These are phyloP conservation scores for Inonotus hispidus DNA, from an alignment of 1,284 basidiomycete genomes.

Conservation along the genomic window DNA sequence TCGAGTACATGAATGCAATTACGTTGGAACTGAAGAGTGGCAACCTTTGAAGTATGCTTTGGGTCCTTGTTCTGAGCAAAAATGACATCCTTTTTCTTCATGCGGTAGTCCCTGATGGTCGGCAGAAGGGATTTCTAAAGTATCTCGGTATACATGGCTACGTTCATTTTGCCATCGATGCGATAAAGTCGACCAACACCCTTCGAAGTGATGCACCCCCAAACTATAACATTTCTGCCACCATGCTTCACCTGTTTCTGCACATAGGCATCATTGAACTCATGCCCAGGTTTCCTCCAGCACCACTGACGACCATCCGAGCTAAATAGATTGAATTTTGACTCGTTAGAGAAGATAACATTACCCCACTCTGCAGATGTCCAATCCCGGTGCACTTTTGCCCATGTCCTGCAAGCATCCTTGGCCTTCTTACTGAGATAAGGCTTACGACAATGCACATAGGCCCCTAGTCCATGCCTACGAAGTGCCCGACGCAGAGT, in stretches of 20 bases:
- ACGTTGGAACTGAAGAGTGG: not conserved
- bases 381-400: too few species aligned
- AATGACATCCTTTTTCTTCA: constrained; percentile 14
- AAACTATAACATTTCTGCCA: not conserved
- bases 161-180: constrained; percentile 27
- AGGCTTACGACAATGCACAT: too few species aligned
- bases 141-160: constrained; percentile 25
- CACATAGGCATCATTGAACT: not conserved
- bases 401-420: too few species aligned
- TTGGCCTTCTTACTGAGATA: too few species aligned
- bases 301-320: not conserved
- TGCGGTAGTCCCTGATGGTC: constrained; percentile 23
- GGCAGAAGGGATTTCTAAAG: constrained; percentile 26
- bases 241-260: not conserved
- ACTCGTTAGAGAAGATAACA: not conserved
- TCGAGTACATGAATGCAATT: constrained; percentile 27
- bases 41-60: not conserved
- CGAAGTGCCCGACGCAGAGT: too few species aligned
- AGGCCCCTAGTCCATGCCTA: too few species aligned
- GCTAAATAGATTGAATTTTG: not conserved
- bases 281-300: not conserved
- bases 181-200: constrained; percentile 24
- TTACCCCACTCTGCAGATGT: too few species aligned
- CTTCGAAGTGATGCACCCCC: too few species aligned
- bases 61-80: constrained; percentile 25